A percentile compares a stretch with the other conserved stretches of the same genome.
phyloP scores from a whole-genome alignment of 352 stramenopile genomes.

The Stramenopiles sp. region DNA sequence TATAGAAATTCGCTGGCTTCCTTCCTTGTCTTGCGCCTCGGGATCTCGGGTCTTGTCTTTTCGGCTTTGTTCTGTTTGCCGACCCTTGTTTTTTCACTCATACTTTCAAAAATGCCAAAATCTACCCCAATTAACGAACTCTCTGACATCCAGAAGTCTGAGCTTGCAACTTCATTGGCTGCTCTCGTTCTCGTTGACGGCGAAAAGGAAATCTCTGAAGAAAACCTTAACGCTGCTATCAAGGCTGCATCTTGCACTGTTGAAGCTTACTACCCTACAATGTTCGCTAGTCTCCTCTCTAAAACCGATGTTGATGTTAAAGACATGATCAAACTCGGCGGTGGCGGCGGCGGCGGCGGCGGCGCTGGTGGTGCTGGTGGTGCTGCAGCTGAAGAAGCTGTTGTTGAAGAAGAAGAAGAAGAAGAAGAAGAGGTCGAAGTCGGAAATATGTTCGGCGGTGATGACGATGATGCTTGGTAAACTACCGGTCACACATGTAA shows the following conservation, averaged over 20 bases:
- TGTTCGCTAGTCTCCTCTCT: not conserved
- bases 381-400: conserved; percentile 1
- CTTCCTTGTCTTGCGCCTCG: too few species aligned
- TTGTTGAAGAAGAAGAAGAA: conserved; percentile 8
- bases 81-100: too few species aligned
- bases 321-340: not conserved
- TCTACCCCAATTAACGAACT: too few species aligned
- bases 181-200: not conserved
- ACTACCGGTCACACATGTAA: not conserved
- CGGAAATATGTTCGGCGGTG: not conserved
- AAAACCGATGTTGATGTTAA: not conserved
- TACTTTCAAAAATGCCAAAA: too few species aligned
- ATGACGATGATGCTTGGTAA: conserved; percentile 3
- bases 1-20: too few species aligned
- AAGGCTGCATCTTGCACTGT: not conserved
- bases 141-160: too few species aligned
- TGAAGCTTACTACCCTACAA: not conserved
- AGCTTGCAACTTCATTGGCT: too few species aligned
- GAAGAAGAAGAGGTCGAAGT: conserved; percentile 7
- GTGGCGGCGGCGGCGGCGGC: not conserved
- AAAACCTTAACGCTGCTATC: not conserved
- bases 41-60: too few species aligned
- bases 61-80: too few species aligned
- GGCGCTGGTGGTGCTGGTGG: not conserved
- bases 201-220: conserved; percentile 4